Conservation (phyloP, 2,329 filamentous ascomycete species). For the Arthroderma uncinatum region DNA sequence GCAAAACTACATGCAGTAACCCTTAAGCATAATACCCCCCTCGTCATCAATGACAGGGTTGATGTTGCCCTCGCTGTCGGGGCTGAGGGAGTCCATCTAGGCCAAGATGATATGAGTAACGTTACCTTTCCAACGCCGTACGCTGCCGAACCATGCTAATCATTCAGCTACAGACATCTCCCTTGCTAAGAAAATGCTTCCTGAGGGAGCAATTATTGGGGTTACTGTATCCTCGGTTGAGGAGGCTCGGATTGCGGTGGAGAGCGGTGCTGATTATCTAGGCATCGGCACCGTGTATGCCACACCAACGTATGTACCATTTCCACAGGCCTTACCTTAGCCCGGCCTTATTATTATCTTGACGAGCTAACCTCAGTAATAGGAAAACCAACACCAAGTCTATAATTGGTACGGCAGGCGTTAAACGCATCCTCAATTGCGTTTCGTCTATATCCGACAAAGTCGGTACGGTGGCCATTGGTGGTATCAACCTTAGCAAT, state of each 20-base stretch:
- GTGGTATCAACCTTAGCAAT: constrained; percentile 72
- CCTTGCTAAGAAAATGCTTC: constrained; percentile 61
- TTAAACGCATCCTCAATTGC: constrained; percentile 52
- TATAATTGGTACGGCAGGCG: constrained; percentile 63
- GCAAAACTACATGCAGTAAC: constrained; percentile 62
- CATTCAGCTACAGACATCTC: constrained; percentile 39
- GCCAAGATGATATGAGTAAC: constrained; percentile 82
- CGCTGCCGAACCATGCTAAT: background rate
- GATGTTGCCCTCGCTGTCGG: constrained; percentile 77
- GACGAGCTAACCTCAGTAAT: constrained; percentile 13
- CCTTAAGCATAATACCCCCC: constrained; percentile 55
- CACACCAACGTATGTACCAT: constrained; percentile 57
- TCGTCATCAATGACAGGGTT: constrained; percentile 86
- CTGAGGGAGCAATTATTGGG: constrained; percentile 69
- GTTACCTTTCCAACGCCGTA: background rate
- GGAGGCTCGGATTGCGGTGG: constrained; percentile 61
- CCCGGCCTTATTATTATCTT: background rate
- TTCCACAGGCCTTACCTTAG: too few relatives aligned
- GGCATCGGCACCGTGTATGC: constrained; percentile 84
- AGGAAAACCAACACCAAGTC: constrained; percentile 80
- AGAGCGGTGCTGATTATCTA: constrained; percentile 74
- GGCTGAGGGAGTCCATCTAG: constrained; percentile 87
- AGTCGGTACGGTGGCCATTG: constrained; percentile 63
- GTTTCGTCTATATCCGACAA: constrained; percentile 40
- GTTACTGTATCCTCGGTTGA: constrained; percentile 67